These are phyloP conservation scores for Tricholoma bakamatsutake DNA, from an alignment of 768 basidiomycete species.

Conservation along the genomic window DNA sequence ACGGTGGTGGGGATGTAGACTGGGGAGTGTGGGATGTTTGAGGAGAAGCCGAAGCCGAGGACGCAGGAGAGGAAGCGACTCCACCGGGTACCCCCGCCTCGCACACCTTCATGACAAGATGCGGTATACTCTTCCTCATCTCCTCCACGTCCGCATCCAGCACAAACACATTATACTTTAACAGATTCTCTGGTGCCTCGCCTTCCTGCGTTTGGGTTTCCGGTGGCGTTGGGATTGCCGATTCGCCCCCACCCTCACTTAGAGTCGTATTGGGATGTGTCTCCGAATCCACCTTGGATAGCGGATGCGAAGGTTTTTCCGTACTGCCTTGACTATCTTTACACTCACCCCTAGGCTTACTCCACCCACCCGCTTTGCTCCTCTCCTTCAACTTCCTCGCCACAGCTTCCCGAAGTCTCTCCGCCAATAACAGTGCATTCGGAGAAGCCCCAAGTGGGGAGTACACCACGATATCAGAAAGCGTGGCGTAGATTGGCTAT, in stretches of 20 bases:
- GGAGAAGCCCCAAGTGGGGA: slow-evolving; percentile 61
- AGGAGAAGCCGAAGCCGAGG: background rate
- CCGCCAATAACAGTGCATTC: slow-evolving; percentile 55
- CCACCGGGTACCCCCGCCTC: slow-evolving; percentile 31
- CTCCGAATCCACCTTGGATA: background rate
- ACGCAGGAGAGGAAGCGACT: background rate
- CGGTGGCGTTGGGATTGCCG: too few species aligned
- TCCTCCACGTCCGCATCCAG: slow-evolving; percentile 45
- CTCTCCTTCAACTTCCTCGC: slow-evolving; percentile 52
- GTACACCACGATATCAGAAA: slow-evolving; percentile 89
- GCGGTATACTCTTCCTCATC: slow-evolving; percentile 26
- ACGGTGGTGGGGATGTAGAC: too few species aligned
- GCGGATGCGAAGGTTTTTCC: background rate
- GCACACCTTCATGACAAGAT: slow-evolving; percentile 49
- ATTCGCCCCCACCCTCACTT: background rate
- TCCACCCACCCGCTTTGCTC: background rate
- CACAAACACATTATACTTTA: slow-evolving; percentile 75
- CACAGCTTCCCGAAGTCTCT: slow-evolving; percentile 60
- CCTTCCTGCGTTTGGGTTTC: background rate
- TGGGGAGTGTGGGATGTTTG: too few species aligned
- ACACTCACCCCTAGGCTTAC: background rate
- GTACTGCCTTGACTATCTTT: too few species aligned
- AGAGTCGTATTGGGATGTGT: background rate
- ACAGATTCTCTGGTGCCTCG: slow-evolving; percentile 20
- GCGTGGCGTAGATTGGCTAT: slow-evolving; percentile 77